Percentiles rank a stretch among this genome's conserved stretches.
Conservation (phyloP, 2,329 filamentous ascomycete species). For the Teratosphaeria pseudoeucalypti region DNA sequence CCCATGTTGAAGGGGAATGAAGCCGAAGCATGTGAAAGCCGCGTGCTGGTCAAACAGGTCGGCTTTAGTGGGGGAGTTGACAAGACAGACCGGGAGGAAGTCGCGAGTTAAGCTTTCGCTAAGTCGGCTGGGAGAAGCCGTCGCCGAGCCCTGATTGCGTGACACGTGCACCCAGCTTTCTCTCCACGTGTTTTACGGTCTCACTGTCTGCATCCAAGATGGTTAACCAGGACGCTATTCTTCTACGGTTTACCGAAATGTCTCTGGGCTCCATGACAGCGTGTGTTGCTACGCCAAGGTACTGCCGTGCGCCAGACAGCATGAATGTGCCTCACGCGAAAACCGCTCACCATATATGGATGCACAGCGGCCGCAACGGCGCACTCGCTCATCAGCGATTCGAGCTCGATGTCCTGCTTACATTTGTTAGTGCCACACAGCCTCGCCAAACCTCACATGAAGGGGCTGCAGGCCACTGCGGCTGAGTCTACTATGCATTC, state of each 20-base stretch:
- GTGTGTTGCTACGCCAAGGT: too few relatives aligned
- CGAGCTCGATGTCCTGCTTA: neutral
- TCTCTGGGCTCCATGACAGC: too few relatives aligned
- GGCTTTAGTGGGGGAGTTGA: neutral
- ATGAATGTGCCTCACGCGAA: neutral
- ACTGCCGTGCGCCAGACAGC: too few relatives aligned
- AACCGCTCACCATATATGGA: neutral
- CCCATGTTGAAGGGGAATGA: conserved; percentile 14
- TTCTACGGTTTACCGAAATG: too few relatives aligned
- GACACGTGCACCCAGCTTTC: neutral
- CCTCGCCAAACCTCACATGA: too few relatives aligned
- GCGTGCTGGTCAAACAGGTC: neutral
- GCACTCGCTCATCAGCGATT: neutral
- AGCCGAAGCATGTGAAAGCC: neutral
- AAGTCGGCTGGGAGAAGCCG: neutral
- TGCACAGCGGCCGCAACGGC: neutral
- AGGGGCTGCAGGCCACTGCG: neutral
- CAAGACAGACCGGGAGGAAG: neutral
- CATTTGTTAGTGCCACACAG: too few relatives aligned
- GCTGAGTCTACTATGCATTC: neutral
- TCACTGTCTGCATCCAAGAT: too few relatives aligned
- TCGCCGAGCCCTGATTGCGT: neutral
- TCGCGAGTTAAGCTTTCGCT: neutral
- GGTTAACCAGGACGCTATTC: too few relatives aligned
- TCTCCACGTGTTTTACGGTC: too few relatives aligned